Evolutionary conservation across 495 filamentous ascomycete species (phyloP).

Genomic region (Aspergillus baeticus): DNA sequence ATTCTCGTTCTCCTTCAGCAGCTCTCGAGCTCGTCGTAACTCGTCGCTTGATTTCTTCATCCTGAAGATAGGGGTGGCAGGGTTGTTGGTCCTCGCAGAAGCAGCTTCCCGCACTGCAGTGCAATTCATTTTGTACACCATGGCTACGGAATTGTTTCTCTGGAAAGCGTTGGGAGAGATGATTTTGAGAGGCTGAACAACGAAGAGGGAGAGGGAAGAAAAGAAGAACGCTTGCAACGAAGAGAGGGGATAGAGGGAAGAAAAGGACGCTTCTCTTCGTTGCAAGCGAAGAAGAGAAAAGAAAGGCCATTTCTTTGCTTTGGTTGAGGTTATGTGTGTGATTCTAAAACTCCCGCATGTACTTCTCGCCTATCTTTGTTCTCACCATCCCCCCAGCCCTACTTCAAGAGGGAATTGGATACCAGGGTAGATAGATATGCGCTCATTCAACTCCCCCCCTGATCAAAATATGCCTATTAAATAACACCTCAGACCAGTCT

Average conservation of each 20-base stretch:
- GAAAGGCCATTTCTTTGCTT: neutral
- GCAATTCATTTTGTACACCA: constrained; percentile 12
- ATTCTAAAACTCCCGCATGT: neutral
- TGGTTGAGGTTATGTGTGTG: neutral
- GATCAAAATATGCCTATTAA: too few species aligned
- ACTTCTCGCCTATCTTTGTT: neutral
- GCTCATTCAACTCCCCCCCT: too few species aligned
- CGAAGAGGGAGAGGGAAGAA: neutral
- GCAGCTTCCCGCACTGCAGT: neutral
- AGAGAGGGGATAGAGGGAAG: neutral
- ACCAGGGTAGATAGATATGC: too few species aligned
- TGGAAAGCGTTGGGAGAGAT: neutral
- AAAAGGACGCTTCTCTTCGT: neutral
- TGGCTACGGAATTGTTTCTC: neutral
- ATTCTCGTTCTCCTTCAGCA: constrained; percentile 9
- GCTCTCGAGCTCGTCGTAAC: constrained; percentile 4
- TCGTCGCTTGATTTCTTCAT: constrained; percentile 15
- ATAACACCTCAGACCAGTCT: too few species aligned
- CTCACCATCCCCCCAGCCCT: neutral
- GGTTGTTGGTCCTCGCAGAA: constrained; percentile 2
- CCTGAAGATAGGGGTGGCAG: constrained; percentile 14
- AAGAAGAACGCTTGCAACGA: neutral
- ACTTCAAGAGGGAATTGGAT: neutral
- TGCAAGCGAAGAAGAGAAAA: neutral
- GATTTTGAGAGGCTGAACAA: neutral